phyloP scores from a whole-genome alignment of 192 early-diverging fungal species.

The Backusella macrospora region DNA sequence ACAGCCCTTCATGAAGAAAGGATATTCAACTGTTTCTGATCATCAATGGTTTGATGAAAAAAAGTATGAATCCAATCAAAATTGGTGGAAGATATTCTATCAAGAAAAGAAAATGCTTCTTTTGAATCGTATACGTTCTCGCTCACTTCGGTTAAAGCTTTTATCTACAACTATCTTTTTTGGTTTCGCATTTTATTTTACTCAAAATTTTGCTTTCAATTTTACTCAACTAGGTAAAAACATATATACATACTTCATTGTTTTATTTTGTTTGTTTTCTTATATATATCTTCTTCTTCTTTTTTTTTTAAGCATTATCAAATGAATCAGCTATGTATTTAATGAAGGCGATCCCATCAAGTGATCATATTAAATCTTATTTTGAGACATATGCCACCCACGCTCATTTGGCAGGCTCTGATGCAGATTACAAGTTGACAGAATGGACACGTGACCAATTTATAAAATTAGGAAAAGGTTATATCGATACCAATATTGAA shows the following conservation, averaged over 20 bases:
- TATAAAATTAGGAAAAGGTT: conserved; percentile 44
- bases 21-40: not conserved
- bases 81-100: not conserved
- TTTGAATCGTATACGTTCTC: conserved; percentile 9
- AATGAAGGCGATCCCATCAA: conserved; percentile 17
- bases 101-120: not conserved
- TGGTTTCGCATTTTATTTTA: not conserved
- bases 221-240: not conserved
- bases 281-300: not conserved
- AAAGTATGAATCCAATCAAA: not conserved
- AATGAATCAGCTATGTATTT: conserved; percentile 3
- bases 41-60: not conserved
- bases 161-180: conserved; percentile 3
- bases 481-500: conserved; percentile 50
- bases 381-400: conserved; percentile 4
- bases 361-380: conserved; percentile 10
- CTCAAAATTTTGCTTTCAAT: not conserved
- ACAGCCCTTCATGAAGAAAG: conserved; percentile 8
- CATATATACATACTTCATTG: too few species aligned
- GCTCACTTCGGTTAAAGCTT: not conserved
- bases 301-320: conserved; percentile 5
- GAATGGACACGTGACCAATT: conserved; percentile 55
- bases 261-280: too few species aligned
- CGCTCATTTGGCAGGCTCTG: conserved; percentile 56
- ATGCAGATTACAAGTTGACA: conserved; percentile 46